Percentiles rank a stretch among this genome's conserved stretches.
phyloP scores from a whole-genome alignment of 1,284 basidiomycete genomes.

The Quambalaria eucalypti region DNA sequence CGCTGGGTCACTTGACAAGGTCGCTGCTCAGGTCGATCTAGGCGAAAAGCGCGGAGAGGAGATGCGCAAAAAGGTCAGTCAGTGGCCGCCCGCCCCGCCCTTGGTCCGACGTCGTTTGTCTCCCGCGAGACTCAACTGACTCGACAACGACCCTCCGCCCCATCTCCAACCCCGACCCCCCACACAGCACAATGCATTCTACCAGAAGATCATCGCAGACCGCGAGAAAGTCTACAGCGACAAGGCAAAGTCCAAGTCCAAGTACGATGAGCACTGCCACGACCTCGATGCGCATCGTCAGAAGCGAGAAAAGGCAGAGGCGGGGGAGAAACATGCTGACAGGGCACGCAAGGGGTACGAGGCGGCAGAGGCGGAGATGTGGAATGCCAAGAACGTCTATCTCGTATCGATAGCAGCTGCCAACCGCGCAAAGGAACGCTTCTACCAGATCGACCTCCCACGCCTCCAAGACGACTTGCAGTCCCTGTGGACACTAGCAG shows the following conservation, averaged over 20 bases:
- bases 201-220: conserved; percentile 19
- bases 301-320: conserved; percentile 25
- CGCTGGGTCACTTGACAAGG: conserved; percentile 12
- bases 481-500: conserved; percentile 22
- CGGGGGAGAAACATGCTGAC: conserved; percentile 21
- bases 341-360: conserved; percentile 21
- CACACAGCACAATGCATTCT: conserved; percentile 11
- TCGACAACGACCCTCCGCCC: neutral
- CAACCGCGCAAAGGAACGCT: conserved; percentile 21
- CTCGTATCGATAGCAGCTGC: conserved; percentile 22
- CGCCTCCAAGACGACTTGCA: conserved; percentile 18
- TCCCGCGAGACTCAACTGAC: neutral
- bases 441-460: conserved; percentile 21
- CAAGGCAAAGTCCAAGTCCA: conserved; percentile 24
- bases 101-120: too few relatives aligned
- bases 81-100: too few relatives aligned
- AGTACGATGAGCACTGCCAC: conserved; percentile 29
- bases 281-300: conserved; percentile 25
- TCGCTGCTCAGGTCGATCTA: conserved; percentile 10
- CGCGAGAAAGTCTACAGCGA: conserved; percentile 24
- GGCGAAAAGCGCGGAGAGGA: conserved; percentile 17
- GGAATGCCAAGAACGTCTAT: conserved; percentile 29
- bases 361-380: conserved; percentile 24
- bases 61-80: conserved; percentile 16
- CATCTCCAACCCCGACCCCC: neutral